Evolutionary conservation across 2,329 filamentous ascomycete genomes (phyloP), one percentile per base, ranked within the genome.

Genomic region (Exophiala calicioides): DNA sequence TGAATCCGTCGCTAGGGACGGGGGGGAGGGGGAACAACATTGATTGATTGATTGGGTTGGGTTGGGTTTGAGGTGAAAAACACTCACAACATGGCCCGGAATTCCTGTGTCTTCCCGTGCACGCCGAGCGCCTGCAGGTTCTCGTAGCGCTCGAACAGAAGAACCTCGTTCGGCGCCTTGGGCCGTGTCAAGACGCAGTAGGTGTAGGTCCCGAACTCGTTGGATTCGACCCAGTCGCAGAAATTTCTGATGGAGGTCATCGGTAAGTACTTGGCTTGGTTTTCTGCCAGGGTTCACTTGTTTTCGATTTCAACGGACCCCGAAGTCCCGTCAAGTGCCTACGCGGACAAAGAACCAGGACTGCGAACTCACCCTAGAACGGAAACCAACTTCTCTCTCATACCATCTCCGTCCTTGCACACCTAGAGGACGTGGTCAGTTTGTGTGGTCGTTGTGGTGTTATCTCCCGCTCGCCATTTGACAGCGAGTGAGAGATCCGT

Each of bases 81-180:
- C 10, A 56, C 53, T 53, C 33, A 56, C 53, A 54, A 56, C 55
- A 58, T 58, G n/a, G 44, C 43, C 45, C 52, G 50, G 43, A 58
- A 58, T 33, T 56, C 41, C 21, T 50, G 44, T 2, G 52, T 48
- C 31, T 52, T 53, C 12, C 53, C 50, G 31, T 58, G 55, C 31
- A 42, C 52, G 10, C 41, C 50, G 15, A 58, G 16, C 13, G 55
- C 50, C 3, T 37, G 23, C 9, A 50, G 44, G 23, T 56, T 48
- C 47, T 49, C 47, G 43, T 58, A 58, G 6, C 55, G 47, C 27
- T 58, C 55, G 37, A 58, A 53, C 19, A 58, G 32, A 18, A 58
- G 32, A 7, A 58, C 47, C 16, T 58, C 41, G 38, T 53, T 52
- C 2, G 52, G 44, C 7, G 44, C 44, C 10, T 49, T 47, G 12